Evolutionary conservation across 805 yeast genomes (phyloP), one percentile per base, ranked within the genome.

Genomic region (Saccharomycopsis malanga): DNA sequence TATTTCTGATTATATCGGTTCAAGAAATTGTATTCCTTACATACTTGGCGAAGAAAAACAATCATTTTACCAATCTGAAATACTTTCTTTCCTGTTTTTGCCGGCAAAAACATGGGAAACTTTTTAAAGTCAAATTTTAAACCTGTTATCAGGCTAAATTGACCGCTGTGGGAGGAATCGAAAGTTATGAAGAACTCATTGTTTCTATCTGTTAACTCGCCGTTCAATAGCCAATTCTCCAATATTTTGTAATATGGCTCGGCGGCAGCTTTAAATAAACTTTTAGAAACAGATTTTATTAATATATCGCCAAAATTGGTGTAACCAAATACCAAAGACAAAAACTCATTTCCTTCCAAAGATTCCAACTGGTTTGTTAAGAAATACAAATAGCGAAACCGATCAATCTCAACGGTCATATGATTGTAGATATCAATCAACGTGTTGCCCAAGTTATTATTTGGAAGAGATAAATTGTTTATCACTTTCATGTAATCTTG

Each of bases 11-110:
- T 63, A 56, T 69, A 71, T 4, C 66, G 63, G 54, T 72, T 74
- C 5, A 73, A 61, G 89, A 93, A 87, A 34, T 71, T 71, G 23
- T 77, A 64, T 55, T 86, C 93, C 29, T 74, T 73, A 62, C 96
- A 87, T 38, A 73, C 72, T 23, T 67, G 67, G 32, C 77, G 74
- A 39, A 89, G 64, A 58, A 81, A 89, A 7, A 76, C 70, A 4
- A 81, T 65, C 4, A 85, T 74, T 52, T 82, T 79, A 0, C 98
- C 98, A 17, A 83, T 77, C 43, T 81, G 79, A 54, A 68, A 77
- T 4, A 81, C 71, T 48, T 72, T 68, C 21, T 62, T 56, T 3
- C 79, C 72, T 2, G 70, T 56, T 12, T 61, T 59, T 4, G 54
- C 54, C 2, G 71, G 54, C 29, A 78, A 59, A 53, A 77, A 76